A percentile compares a stretch with the other conserved stretches of the same genome.
phyloP scores from a whole-genome alignment of 768 basidiomycete species.

The Tricholoma matsutake region DNA sequence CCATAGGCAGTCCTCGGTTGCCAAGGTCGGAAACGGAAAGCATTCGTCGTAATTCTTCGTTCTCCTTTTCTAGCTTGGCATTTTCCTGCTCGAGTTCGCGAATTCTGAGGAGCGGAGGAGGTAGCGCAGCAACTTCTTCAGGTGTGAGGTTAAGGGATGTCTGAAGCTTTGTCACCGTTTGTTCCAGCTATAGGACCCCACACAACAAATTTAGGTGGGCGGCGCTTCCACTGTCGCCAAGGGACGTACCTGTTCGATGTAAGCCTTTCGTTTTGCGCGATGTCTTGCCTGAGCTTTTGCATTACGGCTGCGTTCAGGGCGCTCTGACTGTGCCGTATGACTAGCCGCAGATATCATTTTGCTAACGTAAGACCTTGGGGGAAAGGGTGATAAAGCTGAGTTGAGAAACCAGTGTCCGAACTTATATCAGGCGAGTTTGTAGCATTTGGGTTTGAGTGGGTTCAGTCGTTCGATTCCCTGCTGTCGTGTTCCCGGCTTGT shows the following conservation, averaged over 20 bases:
- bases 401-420: slow-evolving; percentile 32
- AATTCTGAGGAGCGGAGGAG: slow-evolving; percentile 71
- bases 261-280: slow-evolving; percentile 89
- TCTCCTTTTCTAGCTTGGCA: slow-evolving; percentile 63
- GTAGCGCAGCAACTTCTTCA: slow-evolving; percentile 71
- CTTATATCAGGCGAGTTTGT: slow-evolving; percentile 40
- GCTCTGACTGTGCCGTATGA: slow-evolving; percentile 56
- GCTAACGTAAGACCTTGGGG: slow-evolving; percentile 48
- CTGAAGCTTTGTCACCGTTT: slow-evolving; percentile 83
- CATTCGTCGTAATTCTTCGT: slow-evolving; percentile 69
- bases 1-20: slow-evolving; percentile 34
- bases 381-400: slow-evolving; percentile 51
- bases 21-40: slow-evolving; percentile 53
- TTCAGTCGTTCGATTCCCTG: slow-evolving; percentile 31
- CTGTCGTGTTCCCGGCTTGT: slow-evolving; percentile 44
- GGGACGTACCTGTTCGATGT: slow-evolving; percentile 76
- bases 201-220: slow-evolving; percentile 1
- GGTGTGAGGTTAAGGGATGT: slow-evolving; percentile 67
- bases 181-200: slow-evolving; percentile 57
- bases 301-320: slow-evolving; percentile 83
- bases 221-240: neutral
- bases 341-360: slow-evolving; percentile 55
- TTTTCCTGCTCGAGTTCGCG: slow-evolving; percentile 85
- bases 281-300: slow-evolving; percentile 87
- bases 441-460: slow-evolving; percentile 30